phyloP scores from a whole-genome alignment of 345 rosid species.

The Mercurialis annua region DNA sequence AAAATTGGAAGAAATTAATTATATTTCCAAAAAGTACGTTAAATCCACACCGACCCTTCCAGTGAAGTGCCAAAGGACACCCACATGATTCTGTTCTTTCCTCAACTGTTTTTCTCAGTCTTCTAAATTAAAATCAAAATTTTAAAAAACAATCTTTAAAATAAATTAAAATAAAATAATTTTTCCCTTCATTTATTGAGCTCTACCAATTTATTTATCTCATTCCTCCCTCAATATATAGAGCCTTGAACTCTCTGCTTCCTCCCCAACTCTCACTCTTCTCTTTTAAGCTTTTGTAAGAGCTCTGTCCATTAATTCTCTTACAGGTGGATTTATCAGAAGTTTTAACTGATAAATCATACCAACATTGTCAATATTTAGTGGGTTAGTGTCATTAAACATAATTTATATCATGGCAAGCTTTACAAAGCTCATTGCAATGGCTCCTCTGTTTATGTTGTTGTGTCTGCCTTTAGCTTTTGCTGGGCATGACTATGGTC shows the following conservation, averaged over 20 bases:
- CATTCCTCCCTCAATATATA: conserved; percentile 57
- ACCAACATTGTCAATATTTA: conserved; percentile 39
- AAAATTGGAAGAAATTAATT: no score
- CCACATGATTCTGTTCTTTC: conserved; percentile 67
- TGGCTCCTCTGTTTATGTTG: conserved; percentile 49
- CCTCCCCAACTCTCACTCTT: conserved; percentile 28
- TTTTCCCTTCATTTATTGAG: conserved; percentile 34
- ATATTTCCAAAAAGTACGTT: conserved; percentile 30
- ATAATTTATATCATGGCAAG: conserved; percentile 26
- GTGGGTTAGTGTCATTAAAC: conserved; percentile 12
- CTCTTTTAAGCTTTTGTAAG: conserved; percentile 15
- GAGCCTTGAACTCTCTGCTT: conserved; percentile 19
- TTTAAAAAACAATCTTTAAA: neutral
- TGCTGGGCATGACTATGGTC: conserved; percentile 86
- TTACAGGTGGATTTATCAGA: conserved; percentile 35
- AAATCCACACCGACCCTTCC: conserved; percentile 65
- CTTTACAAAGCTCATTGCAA: conserved; percentile 26
- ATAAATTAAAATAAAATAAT: conserved; percentile 6
- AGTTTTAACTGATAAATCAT: conserved; percentile 38
- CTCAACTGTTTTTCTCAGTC: conserved; percentile 32
- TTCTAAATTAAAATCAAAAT: conserved; percentile 6
- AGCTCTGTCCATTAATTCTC: neutral
- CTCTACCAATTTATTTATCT: conserved; percentile 33
- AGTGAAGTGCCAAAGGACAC: conserved; percentile 40
- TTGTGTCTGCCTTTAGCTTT: conserved; percentile 55